phyloP scores from a whole-genome alignment of 495 filamentous ascomycete genomes.

The Aspergillus cavernicola region DNA sequence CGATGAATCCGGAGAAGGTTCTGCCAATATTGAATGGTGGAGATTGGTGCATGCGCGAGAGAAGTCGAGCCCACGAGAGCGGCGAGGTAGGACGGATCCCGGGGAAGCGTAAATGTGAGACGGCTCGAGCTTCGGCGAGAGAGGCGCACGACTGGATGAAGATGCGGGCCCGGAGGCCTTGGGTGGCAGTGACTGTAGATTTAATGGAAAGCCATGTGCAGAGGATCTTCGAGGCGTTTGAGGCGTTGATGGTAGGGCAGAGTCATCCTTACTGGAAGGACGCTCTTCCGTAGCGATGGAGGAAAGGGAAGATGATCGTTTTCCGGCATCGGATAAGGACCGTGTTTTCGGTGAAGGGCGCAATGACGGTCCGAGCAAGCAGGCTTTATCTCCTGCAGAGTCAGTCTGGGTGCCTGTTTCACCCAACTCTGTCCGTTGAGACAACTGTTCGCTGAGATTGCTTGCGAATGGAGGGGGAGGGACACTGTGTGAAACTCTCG shows the following conservation, averaged over 20 bases:
- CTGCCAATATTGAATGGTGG: conserved; percentile 90
- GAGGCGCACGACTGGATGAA: conserved; percentile 60
- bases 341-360: conserved; percentile 37
- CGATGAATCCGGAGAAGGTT: conserved; percentile 90
- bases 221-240: conserved; percentile 61
- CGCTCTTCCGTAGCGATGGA: conserved; percentile 28
- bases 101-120: conserved; percentile 73
- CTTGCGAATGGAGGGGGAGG: conserved; percentile 32
- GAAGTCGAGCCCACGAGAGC: conserved; percentile 85
- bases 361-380: conserved; percentile 18
- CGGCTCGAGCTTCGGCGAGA: conserved; percentile 82
- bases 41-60: conserved; percentile 91
- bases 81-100: conserved; percentile 77
- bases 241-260: conserved; percentile 56
- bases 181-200: conserved; percentile 53
- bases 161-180: conserved; percentile 51
- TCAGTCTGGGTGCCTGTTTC: conserved; percentile 14
- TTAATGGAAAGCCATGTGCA: conserved; percentile 66
- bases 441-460: conserved; percentile 41
- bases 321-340: conserved; percentile 44
- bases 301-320: conserved; percentile 26
- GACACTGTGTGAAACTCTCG: conserved; percentile 21
- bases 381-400: conserved; percentile 13
- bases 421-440: conserved; percentile 23
- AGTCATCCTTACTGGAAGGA: conserved; percentile 72